phyloP scores from a whole-genome alignment of 192 early-diverging fungal genomes.

The Backusella sp. region DNA sequence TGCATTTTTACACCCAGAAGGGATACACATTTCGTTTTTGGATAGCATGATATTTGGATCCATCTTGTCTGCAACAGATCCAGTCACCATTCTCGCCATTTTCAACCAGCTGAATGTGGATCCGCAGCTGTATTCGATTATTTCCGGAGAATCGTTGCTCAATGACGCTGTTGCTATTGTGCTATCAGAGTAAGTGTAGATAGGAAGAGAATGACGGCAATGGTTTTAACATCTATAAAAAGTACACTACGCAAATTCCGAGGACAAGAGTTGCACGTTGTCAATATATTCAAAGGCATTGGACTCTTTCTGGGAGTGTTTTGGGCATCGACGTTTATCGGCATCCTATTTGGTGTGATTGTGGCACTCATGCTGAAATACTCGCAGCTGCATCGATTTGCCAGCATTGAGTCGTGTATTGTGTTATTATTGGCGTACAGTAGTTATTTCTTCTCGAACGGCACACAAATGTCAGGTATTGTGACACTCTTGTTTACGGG shows the following conservation, averaged over 20 bases:
- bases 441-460: constrained; percentile 92
- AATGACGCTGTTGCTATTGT: constrained; percentile 99
- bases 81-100: constrained; percentile 94
- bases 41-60: constrained; percentile 95
- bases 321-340: constrained; percentile 78
- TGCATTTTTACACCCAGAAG: constrained; percentile 67
- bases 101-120: constrained; percentile 94
- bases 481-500: constrained; percentile 93
- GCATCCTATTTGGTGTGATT: constrained; percentile 71
- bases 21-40: constrained; percentile 71
- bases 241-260: constrained; percentile 77
- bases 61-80: constrained; percentile 95
- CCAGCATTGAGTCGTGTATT: constrained; percentile 85
- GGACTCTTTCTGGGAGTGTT: constrained; percentile 83
- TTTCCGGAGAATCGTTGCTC: constrained; percentile 93
- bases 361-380: constrained; percentile 88
- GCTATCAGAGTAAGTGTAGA: constrained; percentile 69
- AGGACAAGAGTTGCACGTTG: constrained; percentile 65
- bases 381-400: constrained; percentile 78
- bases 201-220: neutral
- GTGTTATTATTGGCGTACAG: constrained; percentile 86
- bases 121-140: constrained; percentile 91
- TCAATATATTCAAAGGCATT: constrained; percentile 61
- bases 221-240: neutral
- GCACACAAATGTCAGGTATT: constrained; percentile 86